Conservation (phyloP, 768 basidiomycete genomes). For the Chiua virens region DNA sequence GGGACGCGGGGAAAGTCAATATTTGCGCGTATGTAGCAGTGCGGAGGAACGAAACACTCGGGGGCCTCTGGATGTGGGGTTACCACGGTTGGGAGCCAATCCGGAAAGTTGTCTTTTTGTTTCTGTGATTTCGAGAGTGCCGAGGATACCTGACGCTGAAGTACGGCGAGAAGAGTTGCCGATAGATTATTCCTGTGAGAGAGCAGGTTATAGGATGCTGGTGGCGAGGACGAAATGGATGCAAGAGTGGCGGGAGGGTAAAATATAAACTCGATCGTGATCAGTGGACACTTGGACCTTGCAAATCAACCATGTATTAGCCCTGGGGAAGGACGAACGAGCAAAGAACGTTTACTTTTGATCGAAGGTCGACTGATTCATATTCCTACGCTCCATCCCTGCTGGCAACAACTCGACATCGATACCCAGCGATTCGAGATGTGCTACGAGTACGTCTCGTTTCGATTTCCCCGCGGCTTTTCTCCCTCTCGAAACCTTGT, state of each 20-base stretch:
- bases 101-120: constrained; percentile 49
- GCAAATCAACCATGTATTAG: constrained; percentile 13
- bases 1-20: constrained; percentile 27
- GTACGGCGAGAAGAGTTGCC: constrained; percentile 47
- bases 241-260: constrained; percentile 52
- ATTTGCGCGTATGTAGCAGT: constrained; percentile 58
- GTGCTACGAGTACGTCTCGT: constrained; percentile 63
- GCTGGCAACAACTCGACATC: constrained; percentile 73
- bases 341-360: constrained; percentile 54
- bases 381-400: constrained; percentile 78
- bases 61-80: constrained; percentile 54
- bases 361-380: constrained; percentile 85
- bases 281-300: constrained; percentile 65
- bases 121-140: constrained; percentile 31
- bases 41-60: constrained; percentile 54
- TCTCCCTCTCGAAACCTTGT: constrained; percentile 24
- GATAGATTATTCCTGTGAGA: constrained; percentile 62
- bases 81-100: constrained; percentile 58
- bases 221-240: constrained; percentile 34
- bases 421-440: constrained; percentile 67
- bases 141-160: constrained; percentile 44
- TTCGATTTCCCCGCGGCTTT: constrained; percentile 45
- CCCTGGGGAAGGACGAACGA: constrained; percentile 6
- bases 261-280: constrained; percentile 76
- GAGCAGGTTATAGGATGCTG: constrained; percentile 49